These are phyloP conservation scores for Zopfia rhizophila DNA, from an alignment of 2,329 filamentous ascomycete species.

Conservation along the genomic window DNA sequence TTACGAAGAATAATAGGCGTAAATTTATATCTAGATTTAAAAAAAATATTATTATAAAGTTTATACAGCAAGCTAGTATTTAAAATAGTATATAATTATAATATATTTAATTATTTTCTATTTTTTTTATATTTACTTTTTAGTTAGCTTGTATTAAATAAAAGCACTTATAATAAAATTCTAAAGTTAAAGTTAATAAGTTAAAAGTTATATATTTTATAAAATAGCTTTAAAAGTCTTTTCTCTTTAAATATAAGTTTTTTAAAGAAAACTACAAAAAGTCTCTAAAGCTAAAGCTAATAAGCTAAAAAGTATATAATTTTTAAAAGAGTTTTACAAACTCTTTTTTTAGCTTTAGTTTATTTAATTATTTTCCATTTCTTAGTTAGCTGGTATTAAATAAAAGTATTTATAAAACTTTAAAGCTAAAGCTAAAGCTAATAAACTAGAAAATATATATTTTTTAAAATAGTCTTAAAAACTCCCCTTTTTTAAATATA, in stretches of 20 bases:
- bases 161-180: slow-evolving; percentile 16
- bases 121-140: slow-evolving; percentile 6
- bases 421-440: slow-evolving; percentile 22
- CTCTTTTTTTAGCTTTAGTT: too few species aligned
- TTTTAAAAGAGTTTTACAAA: too few species aligned
- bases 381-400: too few species aligned
- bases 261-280: slow-evolving; percentile 9
- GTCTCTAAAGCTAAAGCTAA: slow-evolving; percentile 14
- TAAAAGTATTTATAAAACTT: too few species aligned
- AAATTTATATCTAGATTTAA: slow-evolving; percentile 5
- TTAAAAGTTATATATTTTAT: slow-evolving; percentile 12
- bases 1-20: slow-evolving; percentile 17
- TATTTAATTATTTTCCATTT: too few species aligned
- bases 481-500: background rate
- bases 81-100: slow-evolving; percentile 12
- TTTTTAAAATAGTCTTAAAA: slow-evolving; percentile 7
- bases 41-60: slow-evolving; percentile 9
- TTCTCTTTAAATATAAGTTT: slow-evolving; percentile 2
- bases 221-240: slow-evolving; percentile 8
- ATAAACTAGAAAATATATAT: slow-evolving; percentile 14
- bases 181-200: slow-evolving; percentile 14
- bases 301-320: too few species aligned
- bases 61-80: slow-evolving; percentile 11
- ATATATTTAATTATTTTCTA: slow-evolving; percentile 7
- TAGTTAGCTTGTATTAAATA: slow-evolving; percentile 13